Conservation (phyloP, 495 filamentous ascomycete species). For the Penicillium chermesinum region DNA sequence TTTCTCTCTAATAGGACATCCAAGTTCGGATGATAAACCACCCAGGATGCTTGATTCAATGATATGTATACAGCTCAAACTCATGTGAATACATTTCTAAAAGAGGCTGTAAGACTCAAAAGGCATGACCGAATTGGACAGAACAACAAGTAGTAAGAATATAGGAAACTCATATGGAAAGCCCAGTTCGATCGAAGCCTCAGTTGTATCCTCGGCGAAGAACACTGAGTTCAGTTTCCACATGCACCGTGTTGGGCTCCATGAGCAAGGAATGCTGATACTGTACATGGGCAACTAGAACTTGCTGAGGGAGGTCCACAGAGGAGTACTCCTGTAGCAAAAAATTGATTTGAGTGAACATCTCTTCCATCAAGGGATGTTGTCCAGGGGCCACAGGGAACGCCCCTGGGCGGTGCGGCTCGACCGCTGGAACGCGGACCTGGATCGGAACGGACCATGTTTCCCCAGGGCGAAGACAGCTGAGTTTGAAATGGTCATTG, state of each 20-base stretch:
- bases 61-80: too few species aligned
- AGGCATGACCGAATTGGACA: too few species aligned
- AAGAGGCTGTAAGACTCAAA: too few species aligned
- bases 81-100: too few species aligned
- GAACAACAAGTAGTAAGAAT: too few species aligned
- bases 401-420: neutral
- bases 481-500: constrained; percentile 4
- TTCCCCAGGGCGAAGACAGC: constrained; percentile 20
- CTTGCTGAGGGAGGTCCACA: constrained; percentile 9
- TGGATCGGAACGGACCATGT: constrained; percentile 19
- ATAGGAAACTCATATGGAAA: too few species aligned
- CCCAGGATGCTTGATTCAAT: too few species aligned
- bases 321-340: constrained; percentile 12
- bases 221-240: constrained; percentile 16
- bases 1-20: too few species aligned
- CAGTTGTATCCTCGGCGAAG: constrained; percentile 1
- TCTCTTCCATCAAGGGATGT: constrained; percentile 10
- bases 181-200: neutral
- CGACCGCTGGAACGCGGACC: constrained; percentile 7
- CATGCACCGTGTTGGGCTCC: constrained; percentile 5
- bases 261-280: constrained; percentile 22
- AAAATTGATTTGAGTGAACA: constrained; percentile 17
- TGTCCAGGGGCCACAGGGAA: neutral
- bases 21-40: too few species aligned
- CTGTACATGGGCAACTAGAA: constrained; percentile 15